These are phyloP conservation scores for Thermoascus crustaceus DNA, from an alignment of 2,329 filamentous ascomycete genomes.

Conservation along the genomic window DNA sequence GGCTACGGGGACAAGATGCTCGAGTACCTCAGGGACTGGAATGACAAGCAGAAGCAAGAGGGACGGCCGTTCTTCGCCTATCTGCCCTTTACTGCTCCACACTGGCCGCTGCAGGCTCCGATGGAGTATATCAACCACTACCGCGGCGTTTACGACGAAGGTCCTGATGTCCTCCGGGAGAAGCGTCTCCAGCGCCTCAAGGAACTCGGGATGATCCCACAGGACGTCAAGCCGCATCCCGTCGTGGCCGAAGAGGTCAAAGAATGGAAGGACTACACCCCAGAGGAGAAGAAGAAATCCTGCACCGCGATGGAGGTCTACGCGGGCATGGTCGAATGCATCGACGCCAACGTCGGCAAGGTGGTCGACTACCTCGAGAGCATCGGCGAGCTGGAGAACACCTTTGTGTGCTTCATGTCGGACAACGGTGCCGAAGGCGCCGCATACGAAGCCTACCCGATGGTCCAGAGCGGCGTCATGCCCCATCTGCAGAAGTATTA, in stretches of 20 bases:
- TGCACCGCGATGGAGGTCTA: conserved; percentile 53
- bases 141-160: conserved; percentile 52
- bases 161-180: conserved; percentile 49
- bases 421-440: conserved; percentile 57
- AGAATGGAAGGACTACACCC: conserved; percentile 27
- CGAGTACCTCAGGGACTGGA: conserved; percentile 44
- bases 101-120: conserved; percentile 56
- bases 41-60: conserved; percentile 24
- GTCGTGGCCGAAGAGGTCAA: conserved; percentile 39
- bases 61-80: conserved; percentile 51
- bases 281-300: conserved; percentile 34
- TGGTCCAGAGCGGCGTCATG: conserved; percentile 47
- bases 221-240: conserved; percentile 35
- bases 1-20: conserved; percentile 47
- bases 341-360: conserved; percentile 53
- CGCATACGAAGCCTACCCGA: conserved; percentile 51
- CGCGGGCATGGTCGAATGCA: conserved; percentile 56
- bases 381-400: conserved; percentile 55
- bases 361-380: conserved; percentile 49
- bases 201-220: conserved; percentile 47
- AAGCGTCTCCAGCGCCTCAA: conserved; percentile 48
- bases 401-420: conserved; percentile 55
- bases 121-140: conserved; percentile 50
- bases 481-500: conserved; percentile 50
- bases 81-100: conserved; percentile 54